These are phyloP conservation scores for Neofusicoccum ribis DNA, from an alignment of 2,329 filamentous ascomycete genomes.

Conservation along the genomic window DNA sequence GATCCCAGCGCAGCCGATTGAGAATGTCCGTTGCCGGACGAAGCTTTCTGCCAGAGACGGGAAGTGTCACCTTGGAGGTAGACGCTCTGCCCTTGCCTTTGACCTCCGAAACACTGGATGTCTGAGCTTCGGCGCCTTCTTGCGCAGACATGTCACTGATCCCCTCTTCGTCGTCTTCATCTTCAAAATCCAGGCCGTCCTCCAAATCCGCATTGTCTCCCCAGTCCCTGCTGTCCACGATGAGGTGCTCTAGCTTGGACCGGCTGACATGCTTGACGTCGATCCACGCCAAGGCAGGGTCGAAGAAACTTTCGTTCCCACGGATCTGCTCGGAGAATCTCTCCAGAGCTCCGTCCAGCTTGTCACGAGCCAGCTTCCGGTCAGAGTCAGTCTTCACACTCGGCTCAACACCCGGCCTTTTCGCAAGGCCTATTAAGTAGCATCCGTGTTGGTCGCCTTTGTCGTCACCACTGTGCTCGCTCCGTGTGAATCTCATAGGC, in stretches of 20 bases:
- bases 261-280: slow-evolving; percentile 34
- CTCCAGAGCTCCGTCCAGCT: slow-evolving; percentile 41
- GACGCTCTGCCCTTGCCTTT: slow-evolving; percentile 21
- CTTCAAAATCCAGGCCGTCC: slow-evolving; percentile 42
- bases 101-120: background rate
- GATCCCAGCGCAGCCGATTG: slow-evolving; percentile 47
- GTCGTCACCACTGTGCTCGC: slow-evolving; percentile 21
- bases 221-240: slow-evolving; percentile 44
- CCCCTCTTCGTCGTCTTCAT: slow-evolving; percentile 24
- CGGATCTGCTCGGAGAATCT: slow-evolving; percentile 38
- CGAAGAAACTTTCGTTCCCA: slow-evolving; percentile 37
- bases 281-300: slow-evolving; percentile 37
- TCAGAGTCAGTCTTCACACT: slow-evolving; percentile 35
- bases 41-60: slow-evolving; percentile 12
- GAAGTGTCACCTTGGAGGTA: background rate
- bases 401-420: slow-evolving; percentile 7
- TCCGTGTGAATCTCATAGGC: slow-evolving; percentile 57
- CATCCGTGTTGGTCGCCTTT: slow-evolving; percentile 57
- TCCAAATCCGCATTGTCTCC: slow-evolving; percentile 41
- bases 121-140: background rate
- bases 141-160: background rate
- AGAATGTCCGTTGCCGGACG: slow-evolving; percentile 37
- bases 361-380: slow-evolving; percentile 43
- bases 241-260: slow-evolving; percentile 41
- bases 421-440: slow-evolving; percentile 61